Evolutionary conservation across 176 grass and related monocot species (phyloP), one percentile per base, ranked within the genome.

Genomic region (Guadua angustifolia): DNA sequence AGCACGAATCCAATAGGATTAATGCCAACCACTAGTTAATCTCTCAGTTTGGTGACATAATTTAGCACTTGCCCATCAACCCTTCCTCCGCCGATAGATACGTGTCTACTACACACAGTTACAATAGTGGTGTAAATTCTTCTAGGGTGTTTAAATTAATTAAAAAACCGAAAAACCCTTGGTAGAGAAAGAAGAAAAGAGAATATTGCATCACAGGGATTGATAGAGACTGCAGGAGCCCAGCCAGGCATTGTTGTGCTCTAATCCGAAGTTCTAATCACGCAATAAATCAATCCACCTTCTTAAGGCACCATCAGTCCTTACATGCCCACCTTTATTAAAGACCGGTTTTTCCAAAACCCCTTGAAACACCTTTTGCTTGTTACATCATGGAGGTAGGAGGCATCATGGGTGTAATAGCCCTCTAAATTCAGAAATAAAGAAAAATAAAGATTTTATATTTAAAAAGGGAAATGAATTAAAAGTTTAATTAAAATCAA

Each of bases 191-290:
- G 3, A 57, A 13, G 1, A 16, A 56, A 42, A 10, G 7, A 49
- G 49, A 58, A 69, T 47, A 69, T 76, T 71, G 21, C 79, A 33
- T 82, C 79, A 69, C 4, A 6, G 36, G 19, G 79, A 69, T 22
- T 18, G 24, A 82, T 36, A 74, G 21, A 39, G 85, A 75, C 78
- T 68, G 71, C 60, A 66, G 77, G 78, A 67, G 70, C 50, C 46
- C 40, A 26, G 42, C 5, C 29, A 32, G 72, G 49, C 38, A 24
- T 75, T 70, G 71, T 61, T 40, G 79, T 76, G 85, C 71, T 76
- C 85, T 82, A 76, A 87, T 82, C 85, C 58, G 58, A 38, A 5
- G 78, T 87, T 79, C 43, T 87, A 82, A 87, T 87, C 85, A 55
- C 78, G 45, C 49, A 69, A 75, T 82, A 39, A 69, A 82, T 68